A percentile compares a stretch with the other conserved stretches of the same genome.
Conservation (phyloP, 1,284 basidiomycete species). For the Ustilago nuda region DNA sequence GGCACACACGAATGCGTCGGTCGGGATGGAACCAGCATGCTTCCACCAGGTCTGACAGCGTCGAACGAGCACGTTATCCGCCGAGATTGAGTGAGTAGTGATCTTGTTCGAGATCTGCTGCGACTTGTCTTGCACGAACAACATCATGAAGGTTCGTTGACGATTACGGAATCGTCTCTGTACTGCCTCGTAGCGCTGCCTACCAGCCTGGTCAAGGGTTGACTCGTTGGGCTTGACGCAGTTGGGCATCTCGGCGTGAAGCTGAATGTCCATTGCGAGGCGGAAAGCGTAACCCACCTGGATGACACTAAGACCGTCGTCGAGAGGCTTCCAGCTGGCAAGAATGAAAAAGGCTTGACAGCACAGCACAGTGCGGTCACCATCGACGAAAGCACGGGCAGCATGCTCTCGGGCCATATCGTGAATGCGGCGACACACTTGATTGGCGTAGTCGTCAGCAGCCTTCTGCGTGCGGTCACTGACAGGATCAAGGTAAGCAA, state of each 20-base stretch:
- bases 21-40: slow-evolving; percentile 31
- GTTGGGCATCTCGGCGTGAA: slow-evolving; percentile 50
- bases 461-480: slow-evolving; percentile 24
- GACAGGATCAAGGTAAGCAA: slow-evolving; percentile 33
- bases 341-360: slow-evolving; percentile 51
- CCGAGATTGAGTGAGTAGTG: slow-evolving; percentile 40
- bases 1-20: slow-evolving; percentile 48
- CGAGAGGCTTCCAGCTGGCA: slow-evolving; percentile 52
- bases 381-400: slow-evolving; percentile 49
- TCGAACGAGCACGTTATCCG: slow-evolving; percentile 43
- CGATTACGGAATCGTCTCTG: slow-evolving; percentile 52
- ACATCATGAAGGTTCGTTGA: slow-evolving; percentile 52
- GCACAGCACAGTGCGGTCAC: slow-evolving; percentile 47
- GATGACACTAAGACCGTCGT: slow-evolving; percentile 50
- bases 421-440: slow-evolving; percentile 41
- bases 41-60: slow-evolving; percentile 52
- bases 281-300: slow-evolving; percentile 53
- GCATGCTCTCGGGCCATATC: slow-evolving; percentile 43
- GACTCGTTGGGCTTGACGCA: slow-evolving; percentile 49
- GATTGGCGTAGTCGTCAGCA: slow-evolving; percentile 39
- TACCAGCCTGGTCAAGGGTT: slow-evolving; percentile 36
- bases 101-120: slow-evolving; percentile 56
- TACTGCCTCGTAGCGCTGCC: slow-evolving; percentile 41
- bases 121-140: slow-evolving; percentile 55
- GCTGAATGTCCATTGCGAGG: slow-evolving; percentile 54